Base-by-base conservation (phyloP, 306 rosid genomes). In the Inga leiocalycina region DNA sequence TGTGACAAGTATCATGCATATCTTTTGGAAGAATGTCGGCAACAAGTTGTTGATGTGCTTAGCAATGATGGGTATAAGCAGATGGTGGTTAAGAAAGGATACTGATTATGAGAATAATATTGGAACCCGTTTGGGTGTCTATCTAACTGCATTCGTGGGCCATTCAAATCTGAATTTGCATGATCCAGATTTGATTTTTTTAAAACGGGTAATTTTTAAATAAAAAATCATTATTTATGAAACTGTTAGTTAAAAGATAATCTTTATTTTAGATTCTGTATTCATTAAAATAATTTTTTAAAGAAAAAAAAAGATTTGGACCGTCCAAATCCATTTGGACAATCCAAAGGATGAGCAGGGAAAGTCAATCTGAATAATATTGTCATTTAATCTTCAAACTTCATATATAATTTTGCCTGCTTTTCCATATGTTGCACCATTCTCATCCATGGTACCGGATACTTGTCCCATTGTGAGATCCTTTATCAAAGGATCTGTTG, bases 391-490 rank as follows among this genome's bases (percentile, higher is more conserved):
- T 83, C 94, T 96, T 77, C 98, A 92, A 86, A 86, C 90, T 45
- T 82, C 97, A 15, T 97, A 92, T 37, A 24, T 24, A 24, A 89
- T 88, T 27, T 84, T 89, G 94, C 97, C 99, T 10, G 99, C 97
- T 74, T 96, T 96, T 81, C 99, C 99, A 0, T 96, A 87, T 75
- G 88, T 96, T 17, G 93, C 94, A 13, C 87, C 97, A 57, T 96
- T 93, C 88, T 96, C 99, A 74, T 89, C 97, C 64, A 84, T 91
- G 88, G 98, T 93, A 22, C 99, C 99, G 6, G 94, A 90, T 48
- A 78, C 79, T 32, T 96, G 99, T 82, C 94, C 89, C 83, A 84
- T 88, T 76, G 97, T 93, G 72, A 89, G 93, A 85, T 92, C 98
- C 52, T 93, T 96, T 85, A 90, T 93, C 67, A 96, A 93, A 84